These are phyloP conservation scores for Diospyros lotus DNA, from an alignment of 148 eudicot species.

Conservation along the genomic window DNA sequence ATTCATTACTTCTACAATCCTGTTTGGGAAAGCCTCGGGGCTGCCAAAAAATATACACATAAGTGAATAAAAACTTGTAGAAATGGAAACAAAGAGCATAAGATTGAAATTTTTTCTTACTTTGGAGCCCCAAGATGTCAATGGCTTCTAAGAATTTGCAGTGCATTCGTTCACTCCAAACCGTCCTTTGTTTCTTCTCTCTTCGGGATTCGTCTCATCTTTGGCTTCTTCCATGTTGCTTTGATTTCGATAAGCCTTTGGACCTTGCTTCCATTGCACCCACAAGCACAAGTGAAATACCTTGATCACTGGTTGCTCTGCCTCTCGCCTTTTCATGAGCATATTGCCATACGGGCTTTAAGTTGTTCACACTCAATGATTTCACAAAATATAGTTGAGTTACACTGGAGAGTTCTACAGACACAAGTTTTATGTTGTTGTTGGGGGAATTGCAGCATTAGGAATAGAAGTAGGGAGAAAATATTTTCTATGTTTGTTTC, in stretches of 20 bases:
- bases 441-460: constrained; percentile 26
- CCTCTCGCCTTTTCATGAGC: constrained; percentile 20
- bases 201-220: constrained; percentile 4
- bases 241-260: background rate
- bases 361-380: constrained; percentile 15
- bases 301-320: background rate
- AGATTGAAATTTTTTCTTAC: constrained; percentile 19
- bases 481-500: background rate
- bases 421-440: background rate
- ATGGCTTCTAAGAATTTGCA: constrained; percentile 33
- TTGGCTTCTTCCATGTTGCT: background rate
- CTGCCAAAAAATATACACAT: background rate
- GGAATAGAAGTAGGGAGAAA: background rate
- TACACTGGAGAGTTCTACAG: background rate
- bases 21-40: constrained; percentile 43
- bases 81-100: background rate
- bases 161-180: constrained; percentile 34
- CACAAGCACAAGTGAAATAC: background rate
- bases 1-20: constrained; percentile 45
- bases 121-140: constrained; percentile 20
- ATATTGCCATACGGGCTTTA: constrained; percentile 18
- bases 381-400: constrained; percentile 20
- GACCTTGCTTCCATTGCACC: background rate
- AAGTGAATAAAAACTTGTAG: background rate
- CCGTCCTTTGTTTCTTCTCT: constrained; percentile 27